These are phyloP conservation scores for Trichophyton verrucosum DNA, from an alignment of 2,329 filamentous ascomycete species.

Conservation along the genomic window DNA sequence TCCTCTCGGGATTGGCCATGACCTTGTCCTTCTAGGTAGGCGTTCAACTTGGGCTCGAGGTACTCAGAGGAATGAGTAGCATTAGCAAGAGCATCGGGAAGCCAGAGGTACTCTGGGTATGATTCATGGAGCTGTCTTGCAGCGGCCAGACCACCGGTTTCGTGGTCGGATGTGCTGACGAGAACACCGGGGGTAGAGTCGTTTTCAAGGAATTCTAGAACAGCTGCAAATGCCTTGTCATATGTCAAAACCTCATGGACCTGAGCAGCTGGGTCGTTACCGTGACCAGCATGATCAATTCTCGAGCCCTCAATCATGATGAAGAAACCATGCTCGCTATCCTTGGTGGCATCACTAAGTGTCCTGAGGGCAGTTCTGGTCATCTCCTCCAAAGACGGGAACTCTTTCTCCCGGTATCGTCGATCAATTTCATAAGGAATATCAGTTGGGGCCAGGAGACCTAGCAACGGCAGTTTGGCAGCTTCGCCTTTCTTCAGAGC, in stretches of 20 bases:
- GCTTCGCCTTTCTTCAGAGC: conserved; percentile 52
- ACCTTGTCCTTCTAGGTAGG: conserved; percentile 41
- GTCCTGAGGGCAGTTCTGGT: conserved; percentile 68
- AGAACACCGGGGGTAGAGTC: conserved; percentile 63
- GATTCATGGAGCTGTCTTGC: conserved; percentile 56
- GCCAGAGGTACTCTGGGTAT: conserved; percentile 66
- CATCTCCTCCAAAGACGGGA: conserved; percentile 93
- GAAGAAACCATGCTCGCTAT: conserved; percentile 88
- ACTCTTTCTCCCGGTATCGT: conserved; percentile 60
- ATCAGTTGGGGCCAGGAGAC: conserved; percentile 68
- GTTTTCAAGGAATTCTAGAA: conserved; percentile 70
- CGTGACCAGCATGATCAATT: conserved; percentile 88
- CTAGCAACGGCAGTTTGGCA: conserved; percentile 67
- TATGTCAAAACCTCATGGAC: conserved; percentile 92
- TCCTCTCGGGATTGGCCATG: conserved; percentile 35
- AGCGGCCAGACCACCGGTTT: conserved; percentile 77
- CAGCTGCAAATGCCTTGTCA: conserved; percentile 69
- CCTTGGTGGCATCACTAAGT: conserved; percentile 65
- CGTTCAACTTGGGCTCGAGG: conserved; percentile 49
- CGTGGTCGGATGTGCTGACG: conserved; percentile 86
- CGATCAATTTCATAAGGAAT: conserved; percentile 93
- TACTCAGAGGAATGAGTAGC: conserved; percentile 63
- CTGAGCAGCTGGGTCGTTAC: conserved; percentile 71
- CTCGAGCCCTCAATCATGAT: conserved; percentile 95
- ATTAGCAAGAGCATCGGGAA: conserved; percentile 68